Evolutionary conservation across 192 early-diverging fungal species (phyloP).

Genomic region (Podila horticola): DNA sequence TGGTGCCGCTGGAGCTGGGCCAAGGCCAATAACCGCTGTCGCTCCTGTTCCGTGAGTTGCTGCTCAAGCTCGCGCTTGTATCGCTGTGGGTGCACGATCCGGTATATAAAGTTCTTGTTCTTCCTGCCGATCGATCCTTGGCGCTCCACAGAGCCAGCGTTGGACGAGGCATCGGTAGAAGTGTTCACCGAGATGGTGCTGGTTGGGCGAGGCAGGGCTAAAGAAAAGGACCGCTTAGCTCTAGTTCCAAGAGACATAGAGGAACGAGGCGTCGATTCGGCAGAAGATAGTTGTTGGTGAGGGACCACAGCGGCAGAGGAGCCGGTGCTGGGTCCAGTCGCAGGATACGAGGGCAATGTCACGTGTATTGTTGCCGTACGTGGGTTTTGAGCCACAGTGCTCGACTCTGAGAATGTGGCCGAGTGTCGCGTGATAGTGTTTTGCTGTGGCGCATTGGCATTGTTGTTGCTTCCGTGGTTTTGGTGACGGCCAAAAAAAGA

Average conservation of each 20-base stretch:
- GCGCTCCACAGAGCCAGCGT: slow-evolving; percentile 1
- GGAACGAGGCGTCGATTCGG: neutral
- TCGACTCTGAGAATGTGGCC: slow-evolving; percentile 22
- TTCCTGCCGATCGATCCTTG: slow-evolving; percentile 1
- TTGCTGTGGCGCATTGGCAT: neutral
- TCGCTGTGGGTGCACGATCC: slow-evolving; percentile 46
- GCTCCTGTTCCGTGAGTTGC: slow-evolving; percentile 20
- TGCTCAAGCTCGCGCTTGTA: slow-evolving; percentile 48
- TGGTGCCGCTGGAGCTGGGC: slow-evolving; percentile 20
- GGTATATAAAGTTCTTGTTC: slow-evolving; percentile 39
- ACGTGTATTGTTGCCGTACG: neutral
- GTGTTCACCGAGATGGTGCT: neutral
- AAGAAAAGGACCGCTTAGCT: slow-evolving; percentile 20
- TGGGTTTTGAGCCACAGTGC: slow-evolving; percentile 19
- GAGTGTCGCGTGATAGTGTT: slow-evolving; percentile 8
- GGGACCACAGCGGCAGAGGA: neutral
- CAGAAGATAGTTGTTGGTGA: neutral
- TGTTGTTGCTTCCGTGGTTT: neutral
- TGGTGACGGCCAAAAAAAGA: slow-evolving; percentile 30
- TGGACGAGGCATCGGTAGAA: too few species aligned
- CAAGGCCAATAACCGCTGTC: slow-evolving; percentile 21
- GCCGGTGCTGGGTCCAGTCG: neutral
- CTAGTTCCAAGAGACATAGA: slow-evolving; percentile 14
- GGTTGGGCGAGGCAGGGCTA: slow-evolving; percentile 6
- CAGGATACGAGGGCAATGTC: neutral